Evolutionary conservation across 495 filamentous ascomycete genomes (phyloP), one percentile per base, ranked within the genome.

Genomic region (Filosporella fistucella): DNA sequence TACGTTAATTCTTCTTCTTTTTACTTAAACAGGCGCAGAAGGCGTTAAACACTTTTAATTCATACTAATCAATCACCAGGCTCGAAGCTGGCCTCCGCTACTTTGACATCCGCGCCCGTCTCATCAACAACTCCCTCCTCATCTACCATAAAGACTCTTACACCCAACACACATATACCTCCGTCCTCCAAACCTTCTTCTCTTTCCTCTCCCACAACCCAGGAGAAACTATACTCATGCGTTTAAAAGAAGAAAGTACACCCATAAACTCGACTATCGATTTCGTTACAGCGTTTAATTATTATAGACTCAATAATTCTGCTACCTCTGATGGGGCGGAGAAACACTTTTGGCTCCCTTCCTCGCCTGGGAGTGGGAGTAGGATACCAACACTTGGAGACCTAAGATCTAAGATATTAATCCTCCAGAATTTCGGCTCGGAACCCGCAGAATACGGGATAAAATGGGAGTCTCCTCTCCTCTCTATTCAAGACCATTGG

Each of bases 41-140:
- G n/a, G n/a, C n/a, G n/a, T n/a, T n/a, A n/a, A n/a, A n/a, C n/a
- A n/a, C n/a, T n/a, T n/a, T n/a, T n/a, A n/a, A n/a, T n/a, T n/a
- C n/a, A n/a, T n/a, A n/a, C n/a, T n/a, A n/a, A n/a, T n/a, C n/a
- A n/a, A n/a, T n/a, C n/a, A 56, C 58, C 4, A 60, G 60, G 24
- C 61, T 63, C 28, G 13, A 42, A 10, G 33, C 50, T n/a, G 61
- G 61, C 6, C 38, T 63, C 44, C 60, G 60, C 28, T 63, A 58
- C 49, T 45, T 63, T 17, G 61, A 63, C 37, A 57, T 63, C 23
- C 61, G 61, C 2, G 53, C 48, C 2, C 52, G 59, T n/a, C 54
- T 66, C 44, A 45, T 23, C 21, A 48, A 49, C 39, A 52, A 55
- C 39, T 37, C 51, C 16, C 55, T 67, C 22, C 47, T 54, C 22